These are phyloP conservation scores for Phytopythium aichiense DNA, from an alignment of 352 stramenopile genomes.

Conservation along the genomic window DNA sequence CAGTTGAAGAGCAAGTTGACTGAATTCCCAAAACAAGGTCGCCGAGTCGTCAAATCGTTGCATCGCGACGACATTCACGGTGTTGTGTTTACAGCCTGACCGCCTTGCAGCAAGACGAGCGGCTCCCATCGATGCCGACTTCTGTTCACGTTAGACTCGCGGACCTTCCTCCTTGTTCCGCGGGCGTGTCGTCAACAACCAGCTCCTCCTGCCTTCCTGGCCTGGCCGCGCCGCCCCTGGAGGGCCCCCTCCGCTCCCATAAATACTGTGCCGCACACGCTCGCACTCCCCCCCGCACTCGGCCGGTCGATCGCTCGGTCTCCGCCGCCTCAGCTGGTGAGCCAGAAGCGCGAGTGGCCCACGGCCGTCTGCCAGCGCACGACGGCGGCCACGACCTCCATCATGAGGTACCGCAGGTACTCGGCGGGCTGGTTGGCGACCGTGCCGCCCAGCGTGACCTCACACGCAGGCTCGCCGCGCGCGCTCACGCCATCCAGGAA, in stretches of 20 bases:
- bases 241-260: background rate
- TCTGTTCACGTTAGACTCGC: too few species aligned
- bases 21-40: too few species aligned
- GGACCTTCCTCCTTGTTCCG: too few species aligned
- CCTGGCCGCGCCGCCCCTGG: too few species aligned
- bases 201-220: too few species aligned
- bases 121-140: too few species aligned
- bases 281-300: slow-evolving; percentile 88
- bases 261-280: slow-evolving; percentile 22
- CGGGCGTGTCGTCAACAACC: too few species aligned
- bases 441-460: slow-evolving; percentile 63
- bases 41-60: too few species aligned
- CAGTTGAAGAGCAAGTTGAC: too few species aligned
- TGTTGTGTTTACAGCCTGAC: too few species aligned
- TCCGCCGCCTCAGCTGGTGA: slow-evolving; percentile 28
- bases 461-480: slow-evolving; percentile 27
- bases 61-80: too few species aligned
- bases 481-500: slow-evolving; percentile 39
- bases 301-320: slow-evolving; percentile 12
- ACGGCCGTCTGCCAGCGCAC: slow-evolving; percentile 67
- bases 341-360: slow-evolving; percentile 42
- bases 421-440: slow-evolving; percentile 44
- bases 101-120: too few species aligned
- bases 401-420: slow-evolving; percentile 62
- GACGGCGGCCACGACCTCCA: slow-evolving; percentile 56